Evolutionary conservation across 768 basidiomycete genomes (phyloP).

Genomic region (Leucocoprinus sp.): DNA sequence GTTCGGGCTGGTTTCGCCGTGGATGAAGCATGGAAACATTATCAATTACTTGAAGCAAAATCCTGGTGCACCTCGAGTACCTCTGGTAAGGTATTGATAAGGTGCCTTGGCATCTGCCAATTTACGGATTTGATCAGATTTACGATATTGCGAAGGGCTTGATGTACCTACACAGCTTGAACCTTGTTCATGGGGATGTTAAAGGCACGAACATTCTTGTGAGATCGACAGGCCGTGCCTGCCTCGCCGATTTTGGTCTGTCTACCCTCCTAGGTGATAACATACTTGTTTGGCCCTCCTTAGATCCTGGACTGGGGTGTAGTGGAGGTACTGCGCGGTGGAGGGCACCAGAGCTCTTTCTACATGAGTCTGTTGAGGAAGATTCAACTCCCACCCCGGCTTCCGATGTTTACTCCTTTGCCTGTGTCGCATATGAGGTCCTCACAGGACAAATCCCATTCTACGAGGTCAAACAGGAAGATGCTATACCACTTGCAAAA

Average conservation of each 20-base stretch:
- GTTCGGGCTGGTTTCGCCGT: conserved; percentile 14
- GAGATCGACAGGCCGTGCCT: conserved; percentile 8
- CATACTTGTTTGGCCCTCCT: conserved; percentile 12
- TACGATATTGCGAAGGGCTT: conserved; percentile 12
- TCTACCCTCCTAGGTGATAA: conserved; percentile 12
- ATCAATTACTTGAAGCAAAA: conserved; percentile 10
- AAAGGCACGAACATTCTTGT: conserved; percentile 13
- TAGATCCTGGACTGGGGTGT: background rate
- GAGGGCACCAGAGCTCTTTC: conserved; percentile 14
- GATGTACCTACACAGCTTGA: conserved; percentile 11
- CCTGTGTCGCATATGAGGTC: conserved; percentile 13
- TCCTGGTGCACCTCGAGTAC: conserved; percentile 3
- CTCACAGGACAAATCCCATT: conserved; percentile 17
- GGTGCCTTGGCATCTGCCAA: background rate
- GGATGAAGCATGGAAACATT: conserved; percentile 16
- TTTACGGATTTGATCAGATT: conserved; percentile 3
- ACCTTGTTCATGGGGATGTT: conserved; percentile 12
- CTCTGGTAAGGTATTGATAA: conserved; percentile 7
- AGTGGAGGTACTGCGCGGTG: conserved; percentile 14
- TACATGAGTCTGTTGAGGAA: conserved; percentile 8
- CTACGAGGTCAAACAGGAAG: conserved; percentile 14
- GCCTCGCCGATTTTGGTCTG: conserved; percentile 13
- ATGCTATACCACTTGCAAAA: conserved; percentile 12
- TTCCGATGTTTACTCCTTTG: conserved; percentile 13
- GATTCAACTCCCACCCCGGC: background rate